A percentile compares a stretch with the other conserved stretches of the same genome.
Conservation (phyloP, 1,139 yeast genomes). For the Candida sanyaensis region DNA sequence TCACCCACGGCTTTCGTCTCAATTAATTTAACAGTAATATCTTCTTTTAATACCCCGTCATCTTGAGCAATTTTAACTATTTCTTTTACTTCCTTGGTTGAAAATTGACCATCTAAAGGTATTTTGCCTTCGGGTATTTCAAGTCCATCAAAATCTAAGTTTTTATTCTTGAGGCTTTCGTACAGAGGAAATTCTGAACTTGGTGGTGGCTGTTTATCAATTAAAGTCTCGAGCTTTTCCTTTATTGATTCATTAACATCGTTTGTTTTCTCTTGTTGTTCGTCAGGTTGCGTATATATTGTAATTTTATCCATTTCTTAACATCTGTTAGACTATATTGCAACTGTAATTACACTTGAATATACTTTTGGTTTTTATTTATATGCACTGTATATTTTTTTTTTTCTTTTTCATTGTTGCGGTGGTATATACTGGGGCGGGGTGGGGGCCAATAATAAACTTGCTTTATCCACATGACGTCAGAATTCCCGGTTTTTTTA, state of each 20-base stretch:
- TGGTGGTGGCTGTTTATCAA: conserved; percentile 11
- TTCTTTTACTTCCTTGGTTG: conserved; percentile 34
- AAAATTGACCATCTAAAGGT: conserved; percentile 44
- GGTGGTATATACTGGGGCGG: no score
- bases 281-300: conserved; percentile 12
- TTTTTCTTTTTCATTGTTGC: no score
- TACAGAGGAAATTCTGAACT: neutral
- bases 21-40: conserved; percentile 28
- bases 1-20: conserved; percentile 23
- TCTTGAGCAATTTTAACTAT: conserved; percentile 33
- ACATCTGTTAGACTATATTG: neutral
- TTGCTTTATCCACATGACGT: neutral
- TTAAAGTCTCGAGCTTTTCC: conserved; percentile 10
- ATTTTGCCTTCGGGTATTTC: conserved; percentile 40
- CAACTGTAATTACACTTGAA: neutral
- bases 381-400: no score
- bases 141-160: conserved; percentile 38
- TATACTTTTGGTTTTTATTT: no score
- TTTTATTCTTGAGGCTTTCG: neutral
- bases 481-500: no score
- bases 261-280: neutral
- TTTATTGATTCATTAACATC: conserved; percentile 5
- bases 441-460: neutral
- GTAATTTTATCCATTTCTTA: conserved; percentile 9
- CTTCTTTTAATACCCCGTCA: conserved; percentile 29